Conservation (phyloP, 2,329 filamentous ascomycete genomes). For the Fusarium staphyleae region DNA sequence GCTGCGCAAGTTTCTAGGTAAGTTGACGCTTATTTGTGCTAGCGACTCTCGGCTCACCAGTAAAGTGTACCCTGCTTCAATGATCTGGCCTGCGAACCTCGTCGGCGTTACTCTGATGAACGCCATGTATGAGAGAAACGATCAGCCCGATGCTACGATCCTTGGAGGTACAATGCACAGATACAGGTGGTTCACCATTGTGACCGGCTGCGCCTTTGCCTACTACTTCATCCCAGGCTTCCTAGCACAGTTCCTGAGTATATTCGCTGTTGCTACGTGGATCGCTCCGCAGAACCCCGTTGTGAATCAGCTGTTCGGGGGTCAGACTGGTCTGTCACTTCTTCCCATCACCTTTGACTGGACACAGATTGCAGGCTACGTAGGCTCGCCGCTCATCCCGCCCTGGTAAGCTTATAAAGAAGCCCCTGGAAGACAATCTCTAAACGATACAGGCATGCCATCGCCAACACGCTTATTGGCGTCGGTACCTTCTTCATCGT, state of each 20-base stretch:
- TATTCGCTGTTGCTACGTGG: constrained; percentile 77
- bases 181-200: constrained; percentile 68
- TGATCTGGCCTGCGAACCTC: constrained; percentile 77
- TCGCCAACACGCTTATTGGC: constrained; percentile 75
- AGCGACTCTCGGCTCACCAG: constrained; percentile 7
- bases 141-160: constrained; percentile 57
- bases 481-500: constrained; percentile 71
- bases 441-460: constrained; percentile 62
- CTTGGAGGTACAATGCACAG: constrained; percentile 71
- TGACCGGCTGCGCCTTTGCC: constrained; percentile 64
- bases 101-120: constrained; percentile 73
- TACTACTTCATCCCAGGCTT: constrained; percentile 77
- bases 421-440: too few relatives aligned
- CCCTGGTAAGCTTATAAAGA: constrained; percentile 61
- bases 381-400: constrained; percentile 72
- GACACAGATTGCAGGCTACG: constrained; percentile 74
- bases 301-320: constrained; percentile 77
- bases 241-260: constrained; percentile 71
- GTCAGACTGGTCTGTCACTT: constrained; percentile 69
- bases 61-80: constrained; percentile 68
- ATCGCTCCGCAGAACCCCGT: constrained; percentile 71
- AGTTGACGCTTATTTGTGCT: constrained; percentile 21
- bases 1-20: constrained; percentile 68
- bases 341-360: constrained; percentile 80
- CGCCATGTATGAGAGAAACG: constrained; percentile 71